Evolutionary conservation across 192 early-diverging fungal genomes (phyloP), one percentile per base, ranked within the genome.

Genomic region (Coemansia sp.): DNA sequence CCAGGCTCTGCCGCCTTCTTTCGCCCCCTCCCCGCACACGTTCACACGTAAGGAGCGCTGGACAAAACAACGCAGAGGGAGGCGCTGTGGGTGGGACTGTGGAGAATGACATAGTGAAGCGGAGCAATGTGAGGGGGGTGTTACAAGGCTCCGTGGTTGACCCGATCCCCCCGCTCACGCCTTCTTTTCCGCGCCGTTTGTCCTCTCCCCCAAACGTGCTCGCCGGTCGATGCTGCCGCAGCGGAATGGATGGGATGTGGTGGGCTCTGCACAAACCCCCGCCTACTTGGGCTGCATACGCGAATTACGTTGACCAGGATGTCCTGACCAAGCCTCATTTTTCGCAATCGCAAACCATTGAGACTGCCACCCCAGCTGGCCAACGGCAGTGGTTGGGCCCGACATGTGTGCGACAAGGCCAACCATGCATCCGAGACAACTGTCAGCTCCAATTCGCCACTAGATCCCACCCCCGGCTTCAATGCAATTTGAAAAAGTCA

Each of bases 61-160:
- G 57, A 36, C 57, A 36, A 60, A 60, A 33, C 57, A 60, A 60
- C 16, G 57, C 15, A 33, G 57, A 7, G 31, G 2, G 31, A 33
- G 57, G 57, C 54, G 57, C 57, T 60, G 57, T 60, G 57, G 31
- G 33, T 18, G 57, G 57, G 57, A 60, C 57, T 60, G 57, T 60
- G 57, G 57, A 60, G 57, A 60, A 60, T 60, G 13, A 8, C 57
- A 57, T 33, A 60, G 57, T 34, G 57, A 6, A 60, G 57, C 57
- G 57, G 57, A 60, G 57, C 57, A n/a, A 60, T 60, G 27, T 2
- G 27, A 27, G 57, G 57, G 31, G 57, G 57, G 57, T 60, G 57
- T 60, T 33, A 33, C 57, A 60, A 60, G 57, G 57, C 57, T 60
- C 57, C 57, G 57, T 60, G 57, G 33, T 36, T 16, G 57, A 60